Evolutionary conservation across 73 alveolate genomes (phyloP), one percentile per base, ranked within the genome.

Genomic region (Urostyla sp.): DNA sequence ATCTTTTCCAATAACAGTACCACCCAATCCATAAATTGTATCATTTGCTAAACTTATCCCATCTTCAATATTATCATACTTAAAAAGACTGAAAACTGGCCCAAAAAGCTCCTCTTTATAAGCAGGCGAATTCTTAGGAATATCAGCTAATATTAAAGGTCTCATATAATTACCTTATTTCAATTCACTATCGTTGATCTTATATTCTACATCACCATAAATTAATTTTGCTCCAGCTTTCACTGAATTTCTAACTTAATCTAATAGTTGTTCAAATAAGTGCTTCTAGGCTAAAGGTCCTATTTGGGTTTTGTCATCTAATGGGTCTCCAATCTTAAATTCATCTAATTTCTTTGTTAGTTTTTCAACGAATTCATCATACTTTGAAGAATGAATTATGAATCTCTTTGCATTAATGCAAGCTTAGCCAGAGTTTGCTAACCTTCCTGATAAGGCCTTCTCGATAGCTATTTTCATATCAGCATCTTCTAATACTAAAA

Each of bases 1-100:
- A 43, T 91, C 74, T 63, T 85, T 49, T 0, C 95, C 43, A 75
- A 91, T 84, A 57, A 96, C 85, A 3, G 90, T 91, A 75, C 96
- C 98, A 30, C 98, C 97, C 26, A 96, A 95, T 32, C 99, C 99
- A 91, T 80, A 96, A 28, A 72, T 75, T 23, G 98, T 60, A 38
- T 84, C 86, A 85, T 96, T 96, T 0, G 99, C 98, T 50, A 96
- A 61, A 2, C 66, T 84, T 8, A 96, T 76, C 0, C 94, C 97
- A 72, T 96, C 98, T 58, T 90, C 90, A 37, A 60, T 91, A 58
- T 35, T 44, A 26, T 83, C 57, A 45, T 61, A 91, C 74, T 85
- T 93, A 76, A 75, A 85, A 46, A 91, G 88, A 57, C 90, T 69
- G 67, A 66, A 80, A 50, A 96, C 97, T 35, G 98, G 98, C 34